phyloP scores from a whole-genome alignment of 495 filamentous ascomycete genomes.

The Trichodelitschia bisporula region DNA sequence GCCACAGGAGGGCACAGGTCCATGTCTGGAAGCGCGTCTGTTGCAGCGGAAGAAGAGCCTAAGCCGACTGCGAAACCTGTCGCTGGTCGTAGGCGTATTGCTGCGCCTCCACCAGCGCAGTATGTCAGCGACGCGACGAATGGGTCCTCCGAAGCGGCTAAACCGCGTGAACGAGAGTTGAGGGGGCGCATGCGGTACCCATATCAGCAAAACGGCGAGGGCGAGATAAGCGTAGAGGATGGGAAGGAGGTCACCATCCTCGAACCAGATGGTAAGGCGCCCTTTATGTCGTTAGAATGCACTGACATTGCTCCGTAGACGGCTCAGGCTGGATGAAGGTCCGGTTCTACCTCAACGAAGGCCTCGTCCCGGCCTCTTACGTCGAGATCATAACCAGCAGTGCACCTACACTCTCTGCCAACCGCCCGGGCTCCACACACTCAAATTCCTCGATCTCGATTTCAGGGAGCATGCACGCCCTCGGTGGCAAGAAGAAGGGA shows the following conservation, averaged over 20 bases:
- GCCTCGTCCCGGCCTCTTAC: constrained; percentile 72
- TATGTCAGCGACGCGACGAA: constrained; percentile 35
- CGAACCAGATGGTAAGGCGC: constrained; percentile 58
- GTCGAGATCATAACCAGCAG: constrained; percentile 25
- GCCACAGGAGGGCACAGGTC: constrained; percentile 46
- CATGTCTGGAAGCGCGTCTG: constrained; percentile 25
- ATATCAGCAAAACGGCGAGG: constrained; percentile 54
- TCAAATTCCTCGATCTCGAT: constrained; percentile 49
- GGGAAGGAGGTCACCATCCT: constrained; percentile 50
- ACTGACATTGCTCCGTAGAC: constrained; percentile 23
- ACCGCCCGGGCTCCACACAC: constrained; percentile 38
- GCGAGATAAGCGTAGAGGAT: constrained; percentile 58
- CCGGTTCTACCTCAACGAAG: constrained; percentile 38
- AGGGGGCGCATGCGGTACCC: constrained; percentile 74
- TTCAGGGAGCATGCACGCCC: background rate
- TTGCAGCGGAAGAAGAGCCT: constrained; percentile 19
- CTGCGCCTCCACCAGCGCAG: constrained; percentile 66
- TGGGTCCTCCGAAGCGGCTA: constrained; percentile 12
- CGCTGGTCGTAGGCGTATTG: constrained; percentile 37
- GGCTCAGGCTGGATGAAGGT: constrained; percentile 82
- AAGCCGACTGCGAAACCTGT: constrained; percentile 13
- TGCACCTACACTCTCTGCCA: constrained; percentile 20
- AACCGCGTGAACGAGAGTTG: constrained; percentile 25
- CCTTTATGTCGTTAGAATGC: background rate
- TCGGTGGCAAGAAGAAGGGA: constrained; percentile 51